These are phyloP conservation scores for Astrothelium subdiscretum DNA, from an alignment of 495 filamentous ascomycete genomes.

Conservation along the genomic window DNA sequence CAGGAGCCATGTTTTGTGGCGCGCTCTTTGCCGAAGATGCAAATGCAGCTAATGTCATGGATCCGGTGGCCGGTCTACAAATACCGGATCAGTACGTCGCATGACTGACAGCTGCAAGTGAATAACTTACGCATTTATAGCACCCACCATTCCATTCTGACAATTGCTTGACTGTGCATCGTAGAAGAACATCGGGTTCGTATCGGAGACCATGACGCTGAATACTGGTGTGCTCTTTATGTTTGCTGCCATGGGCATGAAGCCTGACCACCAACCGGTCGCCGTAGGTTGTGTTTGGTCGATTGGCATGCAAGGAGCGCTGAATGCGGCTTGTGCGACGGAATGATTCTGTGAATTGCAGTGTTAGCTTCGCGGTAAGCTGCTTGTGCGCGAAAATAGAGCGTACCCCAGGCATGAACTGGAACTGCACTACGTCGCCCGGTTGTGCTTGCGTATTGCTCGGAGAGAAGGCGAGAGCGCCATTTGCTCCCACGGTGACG, in stretches of 20 bases:
- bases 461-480: background rate
- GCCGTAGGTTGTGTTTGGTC: background rate
- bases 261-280: conserved; percentile 22
- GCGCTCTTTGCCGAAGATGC: background rate
- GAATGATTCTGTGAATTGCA: conserved; percentile 10
- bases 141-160: conserved; percentile 38
- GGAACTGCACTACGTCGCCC: conserved; percentile 5
- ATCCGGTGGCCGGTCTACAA: background rate
- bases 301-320: conserved; percentile 16
- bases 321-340: conserved; percentile 19
- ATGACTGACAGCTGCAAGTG: too few species aligned
- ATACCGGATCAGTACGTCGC: background rate
- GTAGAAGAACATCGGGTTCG: conserved; percentile 48
- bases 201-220: conserved; percentile 34
- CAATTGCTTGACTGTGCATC: conserved; percentile 42
- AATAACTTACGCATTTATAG: conserved; percentile 33
- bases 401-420: conserved; percentile 3
- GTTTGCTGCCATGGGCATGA: conserved; percentile 11
- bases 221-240: conserved; percentile 23
- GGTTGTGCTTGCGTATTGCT: background rate
- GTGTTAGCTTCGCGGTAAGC: background rate
- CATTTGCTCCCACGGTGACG: conserved; percentile 1
- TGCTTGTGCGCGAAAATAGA: background rate
- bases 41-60: background rate
- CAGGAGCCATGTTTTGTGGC: background rate